Percentiles rank a stretch among this genome's conserved stretches.
phyloP scores from a whole-genome alignment of 2,329 filamentous ascomycete species.

The Cladosporium oxysporum region DNA sequence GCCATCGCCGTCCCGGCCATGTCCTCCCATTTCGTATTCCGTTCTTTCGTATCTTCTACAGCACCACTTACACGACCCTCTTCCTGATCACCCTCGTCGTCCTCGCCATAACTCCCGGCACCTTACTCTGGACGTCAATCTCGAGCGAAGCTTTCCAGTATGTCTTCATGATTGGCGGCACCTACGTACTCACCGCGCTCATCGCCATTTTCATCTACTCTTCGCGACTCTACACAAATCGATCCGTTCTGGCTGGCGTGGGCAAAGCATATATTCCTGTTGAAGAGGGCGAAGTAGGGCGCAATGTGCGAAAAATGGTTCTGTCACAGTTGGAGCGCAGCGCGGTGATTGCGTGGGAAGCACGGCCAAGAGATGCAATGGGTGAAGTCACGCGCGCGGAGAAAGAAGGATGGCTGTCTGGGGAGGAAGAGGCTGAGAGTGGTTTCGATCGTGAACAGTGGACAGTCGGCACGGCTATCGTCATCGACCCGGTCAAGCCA shows the following conservation, averaged over 20 bases:
- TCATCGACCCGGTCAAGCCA: conserved; percentile 49
- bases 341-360: conserved; percentile 77
- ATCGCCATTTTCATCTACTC: conserved; percentile 76
- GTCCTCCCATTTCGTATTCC: conserved; percentile 49
- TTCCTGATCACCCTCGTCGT: conserved; percentile 72
- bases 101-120: conserved; percentile 76
- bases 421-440: conserved; percentile 23
- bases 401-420: conserved; percentile 30
- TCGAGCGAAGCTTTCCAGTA: conserved; percentile 69
- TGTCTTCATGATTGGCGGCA: conserved; percentile 76
- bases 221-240: conserved; percentile 82
- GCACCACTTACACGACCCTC: conserved; percentile 73
- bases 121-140: conserved; percentile 75
- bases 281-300: conserved; percentile 78
- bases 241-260: conserved; percentile 75
- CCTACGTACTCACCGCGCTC: conserved; percentile 71
- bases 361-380: conserved; percentile 64
- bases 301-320: conserved; percentile 74
- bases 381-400: conserved; percentile 36
- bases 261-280: conserved; percentile 85
- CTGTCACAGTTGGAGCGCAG: conserved; percentile 71
- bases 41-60: conserved; percentile 80
- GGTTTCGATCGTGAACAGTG: conserved; percentile 20
- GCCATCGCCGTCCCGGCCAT: conserved; percentile 22
- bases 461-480: conserved; percentile 37